These are phyloP conservation scores for Cystofilobasidium capitatum DNA, from an alignment of 768 basidiomycete species.

Conservation along the genomic window DNA sequence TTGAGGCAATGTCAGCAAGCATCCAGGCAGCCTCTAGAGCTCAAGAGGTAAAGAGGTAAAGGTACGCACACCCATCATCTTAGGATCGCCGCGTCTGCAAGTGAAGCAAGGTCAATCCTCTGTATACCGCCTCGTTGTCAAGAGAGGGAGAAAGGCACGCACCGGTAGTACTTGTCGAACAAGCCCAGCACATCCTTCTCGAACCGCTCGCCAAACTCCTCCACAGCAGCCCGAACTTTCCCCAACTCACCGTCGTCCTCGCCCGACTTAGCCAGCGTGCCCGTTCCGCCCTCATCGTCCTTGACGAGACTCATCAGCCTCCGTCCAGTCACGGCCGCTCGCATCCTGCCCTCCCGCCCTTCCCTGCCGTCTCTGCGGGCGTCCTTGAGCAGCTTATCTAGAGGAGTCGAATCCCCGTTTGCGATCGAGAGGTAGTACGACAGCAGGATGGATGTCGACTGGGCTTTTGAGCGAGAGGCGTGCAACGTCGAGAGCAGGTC, in stretches of 20 bases:
- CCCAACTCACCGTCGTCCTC: slow-evolving; percentile 3
- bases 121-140: not conserved
- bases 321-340: slow-evolving; percentile 77
- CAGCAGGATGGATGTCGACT: slow-evolving; percentile 17
- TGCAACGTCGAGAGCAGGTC: slow-evolving; percentile 58
- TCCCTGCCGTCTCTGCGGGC: slow-evolving; percentile 36
- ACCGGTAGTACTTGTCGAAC: slow-evolving; percentile 86
- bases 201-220: slow-evolving; percentile 88
- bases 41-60: not conserved
- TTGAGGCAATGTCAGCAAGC: slow-evolving; percentile 8
- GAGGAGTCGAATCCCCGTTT: slow-evolving; percentile 12
- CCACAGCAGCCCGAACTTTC: slow-evolving; percentile 5
- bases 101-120: not conserved
- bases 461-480: slow-evolving; percentile 18
- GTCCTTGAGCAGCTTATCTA: slow-evolving; percentile 23
- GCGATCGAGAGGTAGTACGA: slow-evolving; percentile 25
- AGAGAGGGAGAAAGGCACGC: not conserved
- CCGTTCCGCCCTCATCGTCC: slow-evolving; percentile 57
- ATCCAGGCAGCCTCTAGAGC: not conserved
- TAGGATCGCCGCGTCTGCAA: slow-evolving; percentile 74
- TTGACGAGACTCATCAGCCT: slow-evolving; percentile 78
- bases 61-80: slow-evolving; percentile 85
- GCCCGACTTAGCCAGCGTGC: not conserved
- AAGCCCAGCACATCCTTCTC: slow-evolving; percentile 96
- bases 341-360: slow-evolving; percentile 73